Conservation (phyloP, 23 red algal genomes). For the Cyanidioschyzon merolae region DNA sequence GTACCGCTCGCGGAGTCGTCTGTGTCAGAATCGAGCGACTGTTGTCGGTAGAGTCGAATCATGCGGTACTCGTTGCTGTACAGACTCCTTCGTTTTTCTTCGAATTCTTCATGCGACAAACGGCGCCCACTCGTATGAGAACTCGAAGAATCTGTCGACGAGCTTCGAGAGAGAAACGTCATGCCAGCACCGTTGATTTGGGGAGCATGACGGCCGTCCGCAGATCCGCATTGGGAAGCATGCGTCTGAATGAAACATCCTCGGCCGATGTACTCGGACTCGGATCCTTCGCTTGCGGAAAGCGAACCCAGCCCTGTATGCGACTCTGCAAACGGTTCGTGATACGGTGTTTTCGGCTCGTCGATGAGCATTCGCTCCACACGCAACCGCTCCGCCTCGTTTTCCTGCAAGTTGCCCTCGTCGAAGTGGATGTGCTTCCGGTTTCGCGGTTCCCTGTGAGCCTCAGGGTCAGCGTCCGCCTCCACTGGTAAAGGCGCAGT, state of each 20-base stretch:
- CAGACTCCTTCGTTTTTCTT: neutral
- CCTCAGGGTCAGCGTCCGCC: too few species aligned
- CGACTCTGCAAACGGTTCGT: neutral
- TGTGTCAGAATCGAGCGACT: too few species aligned
- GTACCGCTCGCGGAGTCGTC: too few species aligned
- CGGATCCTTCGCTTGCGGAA: neutral
- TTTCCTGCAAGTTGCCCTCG: conserved; percentile 3
- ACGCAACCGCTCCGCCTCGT: conserved; percentile 15
- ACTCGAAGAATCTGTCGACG: neutral
- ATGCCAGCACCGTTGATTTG: neutral
- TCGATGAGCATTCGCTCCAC: conserved; percentile 9
- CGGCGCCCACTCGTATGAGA: neutral
- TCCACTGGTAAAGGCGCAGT: too few species aligned
- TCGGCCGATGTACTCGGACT: neutral
- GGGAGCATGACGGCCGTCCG: neutral
- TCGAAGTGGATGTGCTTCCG: conserved; percentile 14
- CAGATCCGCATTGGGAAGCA: neutral
- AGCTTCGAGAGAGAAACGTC: neutral
- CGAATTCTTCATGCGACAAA: conserved; percentile 10
- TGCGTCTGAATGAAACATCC: neutral
- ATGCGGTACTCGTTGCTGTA: neutral
- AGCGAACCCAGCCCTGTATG: neutral
- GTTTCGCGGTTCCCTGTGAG: too few species aligned
- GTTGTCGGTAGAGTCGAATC: neutral
- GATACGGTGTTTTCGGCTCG: conserved; percentile 7